These are phyloP conservation scores for Mollisia scopiformis DNA, from an alignment of 2,329 filamentous ascomycete species.

Conservation along the genomic window DNA sequence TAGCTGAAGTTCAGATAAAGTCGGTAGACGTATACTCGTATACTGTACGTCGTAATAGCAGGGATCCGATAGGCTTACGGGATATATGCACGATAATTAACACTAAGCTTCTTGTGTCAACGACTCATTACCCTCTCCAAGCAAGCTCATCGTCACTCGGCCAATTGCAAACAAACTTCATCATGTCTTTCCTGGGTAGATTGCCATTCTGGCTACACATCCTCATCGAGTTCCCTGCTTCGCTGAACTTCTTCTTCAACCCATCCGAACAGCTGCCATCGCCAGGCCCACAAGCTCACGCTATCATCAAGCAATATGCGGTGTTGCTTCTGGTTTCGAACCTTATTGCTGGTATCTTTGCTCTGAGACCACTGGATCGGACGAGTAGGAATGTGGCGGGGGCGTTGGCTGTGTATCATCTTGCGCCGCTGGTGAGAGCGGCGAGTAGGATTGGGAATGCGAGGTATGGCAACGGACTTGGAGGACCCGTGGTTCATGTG, in stretches of 20 bases:
- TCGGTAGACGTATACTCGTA: not conserved
- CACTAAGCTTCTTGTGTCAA: not conserved
- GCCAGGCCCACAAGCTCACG: conserved; percentile 39
- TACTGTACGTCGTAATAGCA: not conserved
- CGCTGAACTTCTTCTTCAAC: conserved; percentile 40
- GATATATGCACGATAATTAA: not conserved
- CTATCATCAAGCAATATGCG: conserved; percentile 43
- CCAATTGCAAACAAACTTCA: not conserved
- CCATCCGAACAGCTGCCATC: conserved; percentile 36
- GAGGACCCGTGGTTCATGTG: conserved; percentile 33
- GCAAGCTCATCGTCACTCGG: not conserved
- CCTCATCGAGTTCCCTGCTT: conserved; percentile 40
- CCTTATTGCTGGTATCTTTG: conserved; percentile 39
- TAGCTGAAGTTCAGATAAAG: not conserved
- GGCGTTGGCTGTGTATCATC: conserved; percentile 40
- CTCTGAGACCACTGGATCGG: conserved; percentile 31
- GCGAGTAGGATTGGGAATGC: conserved; percentile 18
- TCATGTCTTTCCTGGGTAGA: conserved; percentile 3
- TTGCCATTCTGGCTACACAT: conserved; percentile 38
- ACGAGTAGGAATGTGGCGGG: conserved; percentile 36
- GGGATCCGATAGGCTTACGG: not conserved
- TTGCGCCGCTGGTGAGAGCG: conserved; percentile 37
- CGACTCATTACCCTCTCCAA: not conserved
- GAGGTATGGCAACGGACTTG: conserved; percentile 11
- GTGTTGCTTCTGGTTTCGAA: conserved; percentile 38